Percentiles rank a stretch among this genome's conserved stretches.
These are phyloP conservation scores for Daphne laureola DNA, from an alignment of 441 rosid species.

Conservation along the genomic window DNA sequence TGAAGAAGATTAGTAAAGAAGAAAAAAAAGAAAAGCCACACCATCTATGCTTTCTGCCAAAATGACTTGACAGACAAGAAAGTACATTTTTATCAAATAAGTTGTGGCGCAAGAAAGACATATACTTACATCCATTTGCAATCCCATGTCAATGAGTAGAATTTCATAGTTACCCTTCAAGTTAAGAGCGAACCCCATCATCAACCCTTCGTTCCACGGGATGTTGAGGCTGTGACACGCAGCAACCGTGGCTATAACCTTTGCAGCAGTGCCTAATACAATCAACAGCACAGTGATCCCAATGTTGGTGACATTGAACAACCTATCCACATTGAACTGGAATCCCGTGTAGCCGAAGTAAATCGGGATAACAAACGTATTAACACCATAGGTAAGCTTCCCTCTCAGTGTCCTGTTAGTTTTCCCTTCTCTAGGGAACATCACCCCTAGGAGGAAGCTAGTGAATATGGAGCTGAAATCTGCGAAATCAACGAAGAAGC, in stretches of 20 bases:
- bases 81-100: not conserved
- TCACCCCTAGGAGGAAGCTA: slow-evolving; percentile 52
- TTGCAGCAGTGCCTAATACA: slow-evolving; percentile 32
- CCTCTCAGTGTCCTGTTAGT: slow-evolving; percentile 54
- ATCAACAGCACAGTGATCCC: slow-evolving; percentile 24
- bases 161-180: slow-evolving; percentile 71
- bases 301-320: slow-evolving; percentile 10
- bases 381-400: slow-evolving; percentile 52
- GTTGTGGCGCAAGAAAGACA: not conserved
- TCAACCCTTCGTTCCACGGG: slow-evolving; percentile 41
- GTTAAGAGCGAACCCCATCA: slow-evolving; percentile 53
- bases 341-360: slow-evolving; percentile 78
- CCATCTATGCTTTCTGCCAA: no score
- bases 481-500: slow-evolving; percentile 31
- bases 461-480: slow-evolving; percentile 35
- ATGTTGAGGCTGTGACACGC: slow-evolving; percentile 44
- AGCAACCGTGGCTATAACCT: slow-evolving; percentile 48
- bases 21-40: not conserved
- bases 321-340: slow-evolving; percentile 29
- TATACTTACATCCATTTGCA: slow-evolving; percentile 15
- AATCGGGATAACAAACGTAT: slow-evolving; percentile 72
- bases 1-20: not conserved
- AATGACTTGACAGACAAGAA: no score
- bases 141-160: slow-evolving; percentile 29
- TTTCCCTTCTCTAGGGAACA: slow-evolving; percentile 82